Evolutionary conservation across 306 rosid species (phyloP).

Genomic region (Cucumis hystrix): DNA sequence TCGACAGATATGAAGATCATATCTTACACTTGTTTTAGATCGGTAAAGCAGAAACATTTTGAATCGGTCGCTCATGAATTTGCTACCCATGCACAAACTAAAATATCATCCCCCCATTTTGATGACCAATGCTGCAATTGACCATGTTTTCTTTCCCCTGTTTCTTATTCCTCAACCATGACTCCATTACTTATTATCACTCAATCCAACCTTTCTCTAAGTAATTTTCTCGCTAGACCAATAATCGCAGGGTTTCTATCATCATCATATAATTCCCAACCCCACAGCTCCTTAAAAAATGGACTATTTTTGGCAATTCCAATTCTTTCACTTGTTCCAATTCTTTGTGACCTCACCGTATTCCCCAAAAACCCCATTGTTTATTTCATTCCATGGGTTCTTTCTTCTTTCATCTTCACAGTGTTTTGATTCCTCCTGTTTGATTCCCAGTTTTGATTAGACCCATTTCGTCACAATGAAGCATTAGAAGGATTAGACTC

Average conservation of each 20-base stretch:
- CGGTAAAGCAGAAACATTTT: too few relatives aligned
- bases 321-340: too few relatives aligned
- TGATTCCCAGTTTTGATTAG: neutral
- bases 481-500: neutral
- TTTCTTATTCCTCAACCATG: neutral
- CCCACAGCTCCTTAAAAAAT: too few relatives aligned
- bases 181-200: too few relatives aligned
- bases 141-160: neutral
- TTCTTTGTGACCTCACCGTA: neutral
- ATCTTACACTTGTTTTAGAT: too few relatives aligned
- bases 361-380: neutral
- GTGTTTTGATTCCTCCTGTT: constrained; percentile 1
- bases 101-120: too few relatives aligned
- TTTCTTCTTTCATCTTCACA: neutral
- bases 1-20: too few relatives aligned
- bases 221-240: neutral
- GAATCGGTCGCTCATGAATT: too few relatives aligned
- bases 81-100: too few relatives aligned
- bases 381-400: neutral
- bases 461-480: neutral
- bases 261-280: neutral
- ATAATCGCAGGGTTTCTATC: neutral
- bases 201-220: neutral
- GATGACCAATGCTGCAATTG: too few relatives aligned
- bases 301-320: too few relatives aligned